These are phyloP conservation scores for Dimocarpus longan DNA, from an alignment of 345 rosid genomes.

Conservation along the genomic window DNA sequence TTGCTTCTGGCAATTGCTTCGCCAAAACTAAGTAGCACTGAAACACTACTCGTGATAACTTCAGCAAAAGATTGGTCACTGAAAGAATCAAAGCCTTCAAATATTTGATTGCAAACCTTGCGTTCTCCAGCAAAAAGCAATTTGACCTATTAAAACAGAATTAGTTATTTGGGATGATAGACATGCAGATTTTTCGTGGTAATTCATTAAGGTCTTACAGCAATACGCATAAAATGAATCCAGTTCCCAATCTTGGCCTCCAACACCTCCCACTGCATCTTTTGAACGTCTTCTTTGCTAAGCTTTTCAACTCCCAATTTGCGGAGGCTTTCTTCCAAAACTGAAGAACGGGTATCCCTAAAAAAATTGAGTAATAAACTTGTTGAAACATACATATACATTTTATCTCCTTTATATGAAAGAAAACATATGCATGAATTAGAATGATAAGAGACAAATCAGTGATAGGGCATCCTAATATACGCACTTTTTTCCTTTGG, in stretches of 20 bases:
- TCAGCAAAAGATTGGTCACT: slow-evolving; percentile 94
- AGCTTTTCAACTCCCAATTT: slow-evolving; percentile 96
- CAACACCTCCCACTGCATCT: slow-evolving; percentile 97
- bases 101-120: slow-evolving; percentile 89
- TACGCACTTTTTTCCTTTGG: background rate
- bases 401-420: background rate
- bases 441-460: background rate
- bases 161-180: slow-evolving; percentile 18
- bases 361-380: slow-evolving; percentile 19
- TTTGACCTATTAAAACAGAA: slow-evolving; percentile 66
- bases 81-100: slow-evolving; percentile 81
- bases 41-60: slow-evolving; percentile 77
- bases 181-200: background rate
- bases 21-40: slow-evolving; percentile 97
- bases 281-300: slow-evolving; percentile 95
- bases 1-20: slow-evolving; percentile 98
- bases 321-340: slow-evolving; percentile 82
- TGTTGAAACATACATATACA: background rate
- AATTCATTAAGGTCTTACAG: slow-evolving; percentile 56
- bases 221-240: slow-evolving; percentile 99
- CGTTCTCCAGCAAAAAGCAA: slow-evolving; percentile 92
- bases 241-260: slow-evolving; percentile 98
- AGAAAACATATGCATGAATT: background rate
- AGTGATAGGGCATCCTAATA: background rate
- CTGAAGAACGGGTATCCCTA: slow-evolving; percentile 84